These are phyloP conservation scores for Cryptomeria japonica DNA, from an alignment of 75 land plant species.

Conservation along the genomic window DNA sequence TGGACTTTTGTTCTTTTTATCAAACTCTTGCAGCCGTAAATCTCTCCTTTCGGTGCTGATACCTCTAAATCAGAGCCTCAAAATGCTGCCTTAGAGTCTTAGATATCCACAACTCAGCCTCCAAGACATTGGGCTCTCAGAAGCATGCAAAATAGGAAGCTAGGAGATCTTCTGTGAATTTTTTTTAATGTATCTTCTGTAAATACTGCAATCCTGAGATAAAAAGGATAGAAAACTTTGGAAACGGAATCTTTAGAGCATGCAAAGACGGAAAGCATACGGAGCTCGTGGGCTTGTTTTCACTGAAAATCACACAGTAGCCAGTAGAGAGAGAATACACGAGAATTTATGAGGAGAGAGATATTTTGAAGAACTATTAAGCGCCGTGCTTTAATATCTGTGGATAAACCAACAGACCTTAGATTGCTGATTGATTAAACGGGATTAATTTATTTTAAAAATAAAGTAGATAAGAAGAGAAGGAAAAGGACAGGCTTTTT, in stretches of 20 bases:
- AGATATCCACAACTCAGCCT: background rate
- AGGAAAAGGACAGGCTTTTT: too few species aligned
- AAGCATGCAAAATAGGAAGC: background rate
- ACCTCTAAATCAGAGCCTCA: background rate
- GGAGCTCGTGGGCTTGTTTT: background rate
- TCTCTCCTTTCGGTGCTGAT: background rate
- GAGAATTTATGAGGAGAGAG: background rate
- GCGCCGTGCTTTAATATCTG: background rate
- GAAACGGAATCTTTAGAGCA: background rate
- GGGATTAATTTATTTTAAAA: too few species aligned
- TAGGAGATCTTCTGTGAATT: background rate
- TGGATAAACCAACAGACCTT: background rate
- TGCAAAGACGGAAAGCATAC: too few species aligned
- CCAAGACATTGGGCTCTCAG: too few species aligned
- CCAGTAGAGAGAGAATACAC: background rate
- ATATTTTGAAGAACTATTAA: too few species aligned
- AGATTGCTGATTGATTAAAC: background rate
- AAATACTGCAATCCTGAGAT: background rate
- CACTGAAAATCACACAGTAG: background rate
- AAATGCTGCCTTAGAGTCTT: background rate
- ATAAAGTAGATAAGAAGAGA: too few species aligned
- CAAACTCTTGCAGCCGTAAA: background rate
- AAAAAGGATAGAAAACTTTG: background rate
- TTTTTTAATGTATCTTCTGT: background rate
- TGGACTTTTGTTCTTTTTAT: background rate